Base-by-base conservation (phyloP, 257 asterid genomes). In the Cinchona pubescens region DNA sequence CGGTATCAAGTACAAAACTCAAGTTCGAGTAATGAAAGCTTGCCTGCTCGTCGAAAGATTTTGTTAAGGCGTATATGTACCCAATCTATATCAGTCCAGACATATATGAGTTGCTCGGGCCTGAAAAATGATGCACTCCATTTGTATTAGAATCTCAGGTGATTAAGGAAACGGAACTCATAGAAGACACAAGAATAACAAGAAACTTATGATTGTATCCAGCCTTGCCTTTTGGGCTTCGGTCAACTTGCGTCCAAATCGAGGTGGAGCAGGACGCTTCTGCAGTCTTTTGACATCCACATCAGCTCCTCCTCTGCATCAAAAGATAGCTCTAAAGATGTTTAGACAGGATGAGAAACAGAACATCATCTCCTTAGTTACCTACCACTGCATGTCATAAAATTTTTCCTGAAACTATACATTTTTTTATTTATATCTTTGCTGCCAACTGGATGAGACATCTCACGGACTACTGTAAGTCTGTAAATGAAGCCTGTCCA, bases 71-170 rank as follows among this genome's bases (percentile, higher is more conserved):
- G 88, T 95, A 95, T 55, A 95, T 91, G 87, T 84, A 95, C 75
- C 99, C 99, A 75, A n/a, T n/a, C n/a, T n/a, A n/a, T n/a, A n/a
- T n/a, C 99, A 95, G 65, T 92, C 99, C 13, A 95, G 94, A 92
- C 99, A 95, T 71, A 92, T 95, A 78, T 95, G 99, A 75, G 94
- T 90, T 30, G 99, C 99, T 60, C 97, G 90, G 5, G 87, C 90
- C 99, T 94, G 90, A 59, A 67, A 72, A n/a, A 53, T 25, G 9
- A 42, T n/a, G 23, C 2, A n/a, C 34, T 18, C 40, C 15, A 34
- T 43, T 34, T 29, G 29, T 56, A 35, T 53, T 7, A 23, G 25
- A 75, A n/a, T 40, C 42, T 69, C 18, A 69, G 38, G 43, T 19
- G 42, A 7, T 55, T 11, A 16, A 56, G 25, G 58, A 16, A 49